phyloP scores from a whole-genome alignment of 1,284 basidiomycete species.

The Amylostereum areolatum region DNA sequence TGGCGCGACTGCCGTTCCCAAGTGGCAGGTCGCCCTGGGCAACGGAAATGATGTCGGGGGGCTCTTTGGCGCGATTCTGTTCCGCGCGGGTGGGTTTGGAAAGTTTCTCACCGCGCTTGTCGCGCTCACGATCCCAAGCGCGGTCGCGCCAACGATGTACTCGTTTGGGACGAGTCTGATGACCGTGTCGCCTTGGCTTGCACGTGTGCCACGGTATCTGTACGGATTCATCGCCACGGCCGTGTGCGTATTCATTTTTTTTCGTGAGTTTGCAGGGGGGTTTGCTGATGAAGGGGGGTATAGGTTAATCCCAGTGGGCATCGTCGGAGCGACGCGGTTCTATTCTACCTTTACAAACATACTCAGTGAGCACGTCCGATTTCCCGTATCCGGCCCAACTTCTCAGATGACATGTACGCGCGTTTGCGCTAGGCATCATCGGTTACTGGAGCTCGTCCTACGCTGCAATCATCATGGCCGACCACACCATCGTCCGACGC shows the following conservation, averaged over 20 bases:
- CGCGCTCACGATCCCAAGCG: conserved; percentile 43
- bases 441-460: conserved; percentile 61
- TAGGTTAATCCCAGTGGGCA: conserved; percentile 54
- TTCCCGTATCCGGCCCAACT: conserved; percentile 6
- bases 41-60: conserved; percentile 50
- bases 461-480: conserved; percentile 45
- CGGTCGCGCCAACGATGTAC: conserved; percentile 72
- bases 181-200: conserved; percentile 52
- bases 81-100: conserved; percentile 50
- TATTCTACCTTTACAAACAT: conserved; percentile 52
- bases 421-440: no score
- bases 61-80: conserved; percentile 50
- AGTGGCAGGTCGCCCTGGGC: conserved; percentile 52
- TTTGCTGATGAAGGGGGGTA: no score
- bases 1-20: conserved; percentile 45
- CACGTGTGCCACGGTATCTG: conserved; percentile 64
- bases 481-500: conserved; percentile 54
- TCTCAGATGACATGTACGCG: no score
- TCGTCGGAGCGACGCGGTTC: conserved; percentile 53
- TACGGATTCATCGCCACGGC: conserved; percentile 66
- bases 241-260: conserved; percentile 39
- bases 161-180: conserved; percentile 71
- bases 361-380: conserved; percentile 33
- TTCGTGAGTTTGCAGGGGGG: conserved; percentile 9
- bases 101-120: conserved; percentile 44